A percentile compares a stretch with the other conserved stretches of the same genome.
Evolutionary conservation across 2,329 filamentous ascomycete genomes (phyloP).

Genomic region (Cladosporium sp.): DNA sequence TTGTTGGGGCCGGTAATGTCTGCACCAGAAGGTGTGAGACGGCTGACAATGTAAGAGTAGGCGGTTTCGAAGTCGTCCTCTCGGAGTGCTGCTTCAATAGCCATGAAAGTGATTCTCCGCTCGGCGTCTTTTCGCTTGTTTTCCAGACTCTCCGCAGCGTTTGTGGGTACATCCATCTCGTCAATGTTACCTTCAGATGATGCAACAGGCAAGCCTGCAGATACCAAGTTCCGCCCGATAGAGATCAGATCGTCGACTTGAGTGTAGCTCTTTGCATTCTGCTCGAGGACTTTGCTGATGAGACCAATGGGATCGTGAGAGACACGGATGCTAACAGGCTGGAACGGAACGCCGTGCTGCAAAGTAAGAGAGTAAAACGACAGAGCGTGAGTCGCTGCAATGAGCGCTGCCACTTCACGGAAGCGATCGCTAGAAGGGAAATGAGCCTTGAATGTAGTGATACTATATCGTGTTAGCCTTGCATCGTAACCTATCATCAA

Average conservation of each 20-base stretch:
- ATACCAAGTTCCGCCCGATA: slow-evolving; percentile 63
- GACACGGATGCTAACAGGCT: slow-evolving; percentile 71
- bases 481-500: background rate
- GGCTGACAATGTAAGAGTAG: slow-evolving; percentile 75
- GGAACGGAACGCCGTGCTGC: slow-evolving; percentile 75
- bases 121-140: slow-evolving; percentile 42
- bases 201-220: slow-evolving; percentile 38
- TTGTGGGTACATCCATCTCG: slow-evolving; percentile 27
- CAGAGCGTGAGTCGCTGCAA: slow-evolving; percentile 68
- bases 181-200: slow-evolving; percentile 25
- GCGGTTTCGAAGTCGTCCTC: slow-evolving; percentile 83
- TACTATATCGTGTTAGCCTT: slow-evolving; percentile 40
- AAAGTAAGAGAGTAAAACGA: slow-evolving; percentile 73
- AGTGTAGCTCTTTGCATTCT: slow-evolving; percentile 70
- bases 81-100: slow-evolving; percentile 67
- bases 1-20: slow-evolving; percentile 18
- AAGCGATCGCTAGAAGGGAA: slow-evolving; percentile 51
- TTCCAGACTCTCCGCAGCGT: slow-evolving; percentile 13
- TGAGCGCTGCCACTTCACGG: slow-evolving; percentile 57
- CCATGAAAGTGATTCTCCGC: slow-evolving; percentile 71
- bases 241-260: slow-evolving; percentile 67
- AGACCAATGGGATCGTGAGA: slow-evolving; percentile 70
- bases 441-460: slow-evolving; percentile 59
- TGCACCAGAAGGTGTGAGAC: slow-evolving; percentile 44
- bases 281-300: slow-evolving; percentile 67